phyloP scores from a whole-genome alignment of 2,329 filamentous ascomycete species.

The Cladophialophora carrionii region DNA sequence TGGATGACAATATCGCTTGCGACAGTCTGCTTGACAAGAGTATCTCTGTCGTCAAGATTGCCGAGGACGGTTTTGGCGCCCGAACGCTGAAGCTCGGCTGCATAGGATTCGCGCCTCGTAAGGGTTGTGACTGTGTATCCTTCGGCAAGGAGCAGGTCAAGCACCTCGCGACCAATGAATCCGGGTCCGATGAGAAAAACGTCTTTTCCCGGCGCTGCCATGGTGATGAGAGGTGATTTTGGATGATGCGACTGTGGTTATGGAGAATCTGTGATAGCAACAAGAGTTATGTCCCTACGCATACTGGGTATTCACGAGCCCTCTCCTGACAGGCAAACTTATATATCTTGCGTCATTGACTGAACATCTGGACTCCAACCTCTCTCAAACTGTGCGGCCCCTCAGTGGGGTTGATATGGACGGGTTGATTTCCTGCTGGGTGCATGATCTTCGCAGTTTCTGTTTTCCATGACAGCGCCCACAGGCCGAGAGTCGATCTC shows the following conservation, averaged over 20 bases:
- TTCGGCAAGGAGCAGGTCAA: constrained; percentile 50
- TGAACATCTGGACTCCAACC: not conserved
- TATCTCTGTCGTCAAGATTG: constrained; percentile 47
- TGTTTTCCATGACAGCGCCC: not conserved
- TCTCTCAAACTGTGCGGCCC: not conserved
- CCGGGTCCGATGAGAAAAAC: constrained; percentile 37
- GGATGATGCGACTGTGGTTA: not conserved
- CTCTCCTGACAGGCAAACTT: not conserved
- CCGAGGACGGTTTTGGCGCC: constrained; percentile 48
- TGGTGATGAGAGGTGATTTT: not conserved
- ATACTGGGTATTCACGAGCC: not conserved
- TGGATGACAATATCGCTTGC: constrained; percentile 53
- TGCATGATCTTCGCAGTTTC: not conserved
- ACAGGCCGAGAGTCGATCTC: not conserved
- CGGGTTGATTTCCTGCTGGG: not conserved
- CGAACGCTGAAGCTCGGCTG: constrained; percentile 38
- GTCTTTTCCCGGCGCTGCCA: constrained; percentile 22
- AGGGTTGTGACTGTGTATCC: constrained; percentile 49
- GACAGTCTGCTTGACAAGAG: constrained; percentile 46
- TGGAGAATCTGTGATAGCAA: not conserved
- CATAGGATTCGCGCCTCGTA: constrained; percentile 27
- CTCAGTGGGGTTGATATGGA: constrained; percentile 1
- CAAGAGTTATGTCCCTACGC: not conserved
- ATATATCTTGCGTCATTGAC: constrained; percentile 1
- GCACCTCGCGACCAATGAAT: constrained; percentile 51